Evolutionary conservation across 495 filamentous ascomycete genomes (phyloP).

Genomic region (Lichenothelia convexa): DNA sequence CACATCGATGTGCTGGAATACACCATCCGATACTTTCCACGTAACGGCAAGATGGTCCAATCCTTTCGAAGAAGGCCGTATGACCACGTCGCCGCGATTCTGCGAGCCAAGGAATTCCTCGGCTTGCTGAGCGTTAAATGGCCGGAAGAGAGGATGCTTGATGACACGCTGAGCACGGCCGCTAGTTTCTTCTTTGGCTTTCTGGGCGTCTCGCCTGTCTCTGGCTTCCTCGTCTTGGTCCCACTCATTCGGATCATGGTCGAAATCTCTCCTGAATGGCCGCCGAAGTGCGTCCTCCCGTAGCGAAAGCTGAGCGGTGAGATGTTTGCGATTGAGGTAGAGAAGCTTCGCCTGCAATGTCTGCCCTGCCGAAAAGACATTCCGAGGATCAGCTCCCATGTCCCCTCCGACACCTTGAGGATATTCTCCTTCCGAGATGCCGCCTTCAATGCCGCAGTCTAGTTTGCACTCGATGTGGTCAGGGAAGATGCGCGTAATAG

Average conservation of each 20-base stretch:
- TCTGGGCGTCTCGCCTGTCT: slow-evolving; percentile 50
- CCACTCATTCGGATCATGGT: slow-evolving; percentile 67
- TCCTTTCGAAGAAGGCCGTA: slow-evolving; percentile 84
- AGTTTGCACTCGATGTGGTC: slow-evolving; percentile 85
- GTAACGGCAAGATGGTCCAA: slow-evolving; percentile 89
- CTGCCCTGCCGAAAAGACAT: slow-evolving; percentile 51
- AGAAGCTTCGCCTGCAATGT: slow-evolving; percentile 74
- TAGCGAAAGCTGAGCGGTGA: slow-evolving; percentile 65
- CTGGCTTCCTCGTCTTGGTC: slow-evolving; percentile 60
- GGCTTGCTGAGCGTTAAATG: slow-evolving; percentile 83
- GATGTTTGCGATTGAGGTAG: slow-evolving; percentile 64
- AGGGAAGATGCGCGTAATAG: slow-evolving; percentile 69
- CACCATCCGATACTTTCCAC: slow-evolving; percentile 90
- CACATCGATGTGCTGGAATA: slow-evolving; percentile 95
- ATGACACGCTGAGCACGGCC: slow-evolving; percentile 81
- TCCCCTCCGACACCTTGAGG: slow-evolving; percentile 37
- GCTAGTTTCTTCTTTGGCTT: slow-evolving; percentile 62
- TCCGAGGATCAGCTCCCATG: slow-evolving; percentile 30
- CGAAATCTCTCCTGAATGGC: slow-evolving; percentile 43
- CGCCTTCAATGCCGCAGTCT: slow-evolving; percentile 84
- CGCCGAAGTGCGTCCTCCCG: slow-evolving; percentile 59
- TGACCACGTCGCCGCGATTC: slow-evolving; percentile 73
- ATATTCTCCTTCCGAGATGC: slow-evolving; percentile 54
- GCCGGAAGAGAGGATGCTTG: slow-evolving; percentile 86
- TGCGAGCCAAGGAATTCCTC: slow-evolving; percentile 82